Percentiles rank a stretch among this genome's conserved stretches.
phyloP scores from a whole-genome alignment of 352 stramenopile genomes.

The Phytophthora tentaculata region DNA sequence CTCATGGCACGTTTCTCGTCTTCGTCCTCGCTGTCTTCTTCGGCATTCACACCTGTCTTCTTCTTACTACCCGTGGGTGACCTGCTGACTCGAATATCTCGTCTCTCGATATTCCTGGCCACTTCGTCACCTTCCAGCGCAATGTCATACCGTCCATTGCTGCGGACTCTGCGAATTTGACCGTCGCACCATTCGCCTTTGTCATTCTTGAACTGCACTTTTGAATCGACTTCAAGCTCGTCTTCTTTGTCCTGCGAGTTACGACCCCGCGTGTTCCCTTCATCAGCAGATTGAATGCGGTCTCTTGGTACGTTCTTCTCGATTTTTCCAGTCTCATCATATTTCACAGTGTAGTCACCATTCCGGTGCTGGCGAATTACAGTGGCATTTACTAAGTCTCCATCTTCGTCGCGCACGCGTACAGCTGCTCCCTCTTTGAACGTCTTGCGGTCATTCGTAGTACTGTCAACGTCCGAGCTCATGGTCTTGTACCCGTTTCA shows the following conservation, averaged over 20 bases:
- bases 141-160: slow-evolving; percentile 60
- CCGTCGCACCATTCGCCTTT: slow-evolving; percentile 44
- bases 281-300: slow-evolving; percentile 19
- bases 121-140: slow-evolving; percentile 49
- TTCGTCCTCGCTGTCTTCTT: slow-evolving; percentile 31
- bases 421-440: slow-evolving; percentile 22
- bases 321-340: slow-evolving; percentile 33
- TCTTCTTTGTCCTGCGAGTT: slow-evolving; percentile 17
- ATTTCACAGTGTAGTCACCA: slow-evolving; percentile 45
- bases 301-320: slow-evolving; percentile 47
- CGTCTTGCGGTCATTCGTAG: slow-evolving; percentile 15
- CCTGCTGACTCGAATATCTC: slow-evolving; percentile 30
- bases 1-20: slow-evolving; percentile 21
- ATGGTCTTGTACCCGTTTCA: slow-evolving; percentile 10
- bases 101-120: slow-evolving; percentile 39
- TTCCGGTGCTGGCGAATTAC: slow-evolving; percentile 49
- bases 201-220: slow-evolving; percentile 51
- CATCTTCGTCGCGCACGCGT: slow-evolving; percentile 25
- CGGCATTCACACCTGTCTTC: slow-evolving; percentile 10
- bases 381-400: slow-evolving; percentile 21
- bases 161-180: slow-evolving; percentile 40
- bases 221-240: slow-evolving; percentile 27
- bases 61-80: slow-evolving; percentile 19
- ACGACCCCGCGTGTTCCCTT: slow-evolving; percentile 13
- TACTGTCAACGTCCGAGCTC: slow-evolving; percentile 24